Conservation (phyloP, 768 basidiomycete species). For the Megacollybia marginata region DNA sequence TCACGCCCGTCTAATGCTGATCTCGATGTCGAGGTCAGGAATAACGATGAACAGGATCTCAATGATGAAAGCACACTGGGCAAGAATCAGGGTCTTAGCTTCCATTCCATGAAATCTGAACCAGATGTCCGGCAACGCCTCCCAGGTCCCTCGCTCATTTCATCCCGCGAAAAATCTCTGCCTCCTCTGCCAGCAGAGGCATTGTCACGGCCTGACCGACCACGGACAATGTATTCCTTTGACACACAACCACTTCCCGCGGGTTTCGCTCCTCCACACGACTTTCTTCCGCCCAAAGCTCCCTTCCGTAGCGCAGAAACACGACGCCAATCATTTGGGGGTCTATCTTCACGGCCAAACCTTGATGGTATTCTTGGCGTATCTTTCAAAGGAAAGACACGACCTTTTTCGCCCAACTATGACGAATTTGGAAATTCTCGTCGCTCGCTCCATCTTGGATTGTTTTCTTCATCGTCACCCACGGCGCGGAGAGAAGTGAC, state of each 20-base stretch:
- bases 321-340: constrained; percentile 74
- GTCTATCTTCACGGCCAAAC: constrained; percentile 51
- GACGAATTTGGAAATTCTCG: constrained; percentile 71
- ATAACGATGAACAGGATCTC: constrained; percentile 30
- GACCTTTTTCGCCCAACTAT: constrained; percentile 35
- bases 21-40: constrained; percentile 38
- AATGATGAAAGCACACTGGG: constrained; percentile 25
- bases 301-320: constrained; percentile 51
- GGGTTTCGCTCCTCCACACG: constrained; percentile 35
- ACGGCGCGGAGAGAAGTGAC: constrained; percentile 18
- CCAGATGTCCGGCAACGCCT: constrained; percentile 50
- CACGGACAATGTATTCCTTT: constrained; percentile 59
- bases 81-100: constrained; percentile 17
- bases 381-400: neutral
- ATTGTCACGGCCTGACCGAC: constrained; percentile 35
- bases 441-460: constrained; percentile 37
- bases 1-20: constrained; percentile 58
- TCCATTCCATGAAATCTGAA: constrained; percentile 51
- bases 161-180: constrained; percentile 61
- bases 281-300: constrained; percentile 55
- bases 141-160: constrained; percentile 9
- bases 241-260: constrained; percentile 45
- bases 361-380: constrained; percentile 17
- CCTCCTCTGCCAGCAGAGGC: constrained; percentile 64
- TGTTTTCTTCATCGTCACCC: neutral